Evolutionary conservation across 2,329 filamentous ascomycete species (phyloP).

Genomic region (Colletotrichum ledebouriae): DNA sequence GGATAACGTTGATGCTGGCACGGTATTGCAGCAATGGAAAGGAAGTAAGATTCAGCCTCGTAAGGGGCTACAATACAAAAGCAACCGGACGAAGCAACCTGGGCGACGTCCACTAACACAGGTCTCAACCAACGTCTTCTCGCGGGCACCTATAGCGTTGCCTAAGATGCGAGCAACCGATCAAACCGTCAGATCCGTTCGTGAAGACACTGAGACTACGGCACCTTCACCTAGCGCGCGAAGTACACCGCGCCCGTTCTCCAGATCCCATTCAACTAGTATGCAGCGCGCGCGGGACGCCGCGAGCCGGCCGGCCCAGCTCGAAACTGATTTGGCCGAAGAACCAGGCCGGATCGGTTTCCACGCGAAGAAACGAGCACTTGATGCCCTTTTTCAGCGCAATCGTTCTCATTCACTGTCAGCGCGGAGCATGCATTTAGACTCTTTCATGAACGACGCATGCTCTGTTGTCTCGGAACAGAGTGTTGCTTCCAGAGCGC

Average conservation of each 20-base stretch:
- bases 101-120: slow-evolving; percentile 22
- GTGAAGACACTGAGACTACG: background rate
- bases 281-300: slow-evolving; percentile 19
- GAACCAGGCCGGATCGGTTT: slow-evolving; percentile 57
- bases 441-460: slow-evolving; percentile 29
- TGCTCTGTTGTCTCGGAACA: slow-evolving; percentile 29
- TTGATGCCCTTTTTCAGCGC: slow-evolving; percentile 67
- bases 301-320: slow-evolving; percentile 63
- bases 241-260: slow-evolving; percentile 41
- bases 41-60: slow-evolving; percentile 64
- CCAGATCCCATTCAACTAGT: slow-evolving; percentile 16
- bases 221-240: slow-evolving; percentile 15
- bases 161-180: background rate
- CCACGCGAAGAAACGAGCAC: slow-evolving; percentile 62
- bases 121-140: slow-evolving; percentile 22
- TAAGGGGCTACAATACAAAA: slow-evolving; percentile 18
- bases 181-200: slow-evolving; percentile 8
- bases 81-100: background rate
- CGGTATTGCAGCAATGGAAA: slow-evolving; percentile 68
- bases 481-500: slow-evolving; percentile 2
- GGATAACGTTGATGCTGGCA: slow-evolving; percentile 70
- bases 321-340: slow-evolving; percentile 62
- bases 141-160: slow-evolving; percentile 8
- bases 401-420: slow-evolving; percentile 37
- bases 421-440: slow-evolving; percentile 28